Conservation (phyloP, 2,329 filamentous ascomycete species). For the Cladorrhinum sp. region DNA sequence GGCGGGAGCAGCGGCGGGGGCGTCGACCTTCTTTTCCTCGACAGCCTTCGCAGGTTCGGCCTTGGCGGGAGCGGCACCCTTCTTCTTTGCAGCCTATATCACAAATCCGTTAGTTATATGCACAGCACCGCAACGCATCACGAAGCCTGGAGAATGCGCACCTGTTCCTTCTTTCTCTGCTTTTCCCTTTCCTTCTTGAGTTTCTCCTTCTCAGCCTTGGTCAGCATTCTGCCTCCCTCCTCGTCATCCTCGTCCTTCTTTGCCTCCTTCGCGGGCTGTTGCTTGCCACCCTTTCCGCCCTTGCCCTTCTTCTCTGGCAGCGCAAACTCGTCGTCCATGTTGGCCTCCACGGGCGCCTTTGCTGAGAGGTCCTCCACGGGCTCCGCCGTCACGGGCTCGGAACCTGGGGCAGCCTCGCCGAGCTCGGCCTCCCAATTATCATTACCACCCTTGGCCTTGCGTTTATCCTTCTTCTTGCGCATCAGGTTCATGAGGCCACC, state of each 20-base stretch:
- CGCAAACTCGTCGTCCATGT: conserved; percentile 80
- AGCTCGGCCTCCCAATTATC: conserved; percentile 73
- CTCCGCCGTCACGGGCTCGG: conserved; percentile 31
- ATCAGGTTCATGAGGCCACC: conserved; percentile 76
- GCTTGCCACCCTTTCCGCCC: conserved; percentile 51
- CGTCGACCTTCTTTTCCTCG: conserved; percentile 46
- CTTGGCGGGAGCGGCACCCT: conserved; percentile 50
- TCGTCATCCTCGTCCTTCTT: conserved; percentile 47
- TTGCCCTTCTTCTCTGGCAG: conserved; percentile 74
- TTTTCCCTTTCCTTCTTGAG: conserved; percentile 98
- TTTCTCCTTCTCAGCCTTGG: conserved; percentile 98
- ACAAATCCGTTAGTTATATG: conserved; percentile 11
- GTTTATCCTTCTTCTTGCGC: conserved; percentile 79
- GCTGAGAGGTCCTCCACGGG: conserved; percentile 48
- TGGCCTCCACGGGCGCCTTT: conserved; percentile 79
- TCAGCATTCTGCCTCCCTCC: conserved; percentile 69
- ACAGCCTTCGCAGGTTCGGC: conserved; percentile 54
- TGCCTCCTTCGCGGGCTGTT: conserved; percentile 44
- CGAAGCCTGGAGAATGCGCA: conserved; percentile 34
- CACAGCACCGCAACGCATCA: conserved; percentile 1
- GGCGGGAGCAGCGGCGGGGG: conserved; percentile 33
- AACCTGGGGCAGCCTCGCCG: conserved; percentile 41
- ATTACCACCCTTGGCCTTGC: conserved; percentile 76
- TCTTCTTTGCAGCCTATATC: conserved; percentile 77
- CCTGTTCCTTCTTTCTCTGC: conserved; percentile 97